These are phyloP conservation scores for Cutaneotrichosporon sp. DNA, from an alignment of 1,284 basidiomycete species.

Conservation along the genomic window DNA sequence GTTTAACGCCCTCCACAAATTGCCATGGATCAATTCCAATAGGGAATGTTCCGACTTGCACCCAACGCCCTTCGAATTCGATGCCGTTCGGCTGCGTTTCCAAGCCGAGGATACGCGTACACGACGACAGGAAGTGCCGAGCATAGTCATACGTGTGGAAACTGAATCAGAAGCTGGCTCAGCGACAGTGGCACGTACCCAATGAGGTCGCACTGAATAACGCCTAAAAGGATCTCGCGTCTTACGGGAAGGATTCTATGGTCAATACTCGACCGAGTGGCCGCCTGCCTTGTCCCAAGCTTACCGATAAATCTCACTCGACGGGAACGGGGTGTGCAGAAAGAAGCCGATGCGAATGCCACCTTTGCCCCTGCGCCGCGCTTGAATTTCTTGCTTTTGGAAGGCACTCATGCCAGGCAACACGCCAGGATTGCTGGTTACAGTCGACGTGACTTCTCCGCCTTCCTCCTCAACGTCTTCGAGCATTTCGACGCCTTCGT, in stretches of 20 bases:
- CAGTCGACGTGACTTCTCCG: constrained; percentile 23
- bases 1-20: constrained; percentile 80
- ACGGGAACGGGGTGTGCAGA: constrained; percentile 97
- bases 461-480: constrained; percentile 41
- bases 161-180: constrained; percentile 18
- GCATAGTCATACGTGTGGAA: constrained; percentile 99
- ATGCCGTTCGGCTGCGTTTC: constrained; percentile 97
- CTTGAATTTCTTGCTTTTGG: constrained; percentile 41
- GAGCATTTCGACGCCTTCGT: constrained; percentile 39
- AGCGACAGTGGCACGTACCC: constrained; percentile 52
- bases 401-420: constrained; percentile 34
- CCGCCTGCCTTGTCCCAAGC: too few relatives aligned
- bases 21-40: constrained; percentile 95
- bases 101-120: constrained; percentile 91
- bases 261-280: too few relatives aligned
- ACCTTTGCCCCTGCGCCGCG: constrained; percentile 45
- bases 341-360: constrained; percentile 93
- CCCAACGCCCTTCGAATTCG: constrained; percentile 89
- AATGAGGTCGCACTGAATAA: constrained; percentile 92
- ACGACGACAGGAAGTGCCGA: constrained; percentile 96
- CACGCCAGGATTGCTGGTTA: constrained; percentile 18
- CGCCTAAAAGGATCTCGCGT: constrained; percentile 89
- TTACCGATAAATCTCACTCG: constrained; percentile 93
- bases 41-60: constrained; percentile 96
- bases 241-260: constrained; percentile 88